phyloP scores from a whole-genome alignment of 75 land plant genomes.

The Gnetum montanum region DNA sequence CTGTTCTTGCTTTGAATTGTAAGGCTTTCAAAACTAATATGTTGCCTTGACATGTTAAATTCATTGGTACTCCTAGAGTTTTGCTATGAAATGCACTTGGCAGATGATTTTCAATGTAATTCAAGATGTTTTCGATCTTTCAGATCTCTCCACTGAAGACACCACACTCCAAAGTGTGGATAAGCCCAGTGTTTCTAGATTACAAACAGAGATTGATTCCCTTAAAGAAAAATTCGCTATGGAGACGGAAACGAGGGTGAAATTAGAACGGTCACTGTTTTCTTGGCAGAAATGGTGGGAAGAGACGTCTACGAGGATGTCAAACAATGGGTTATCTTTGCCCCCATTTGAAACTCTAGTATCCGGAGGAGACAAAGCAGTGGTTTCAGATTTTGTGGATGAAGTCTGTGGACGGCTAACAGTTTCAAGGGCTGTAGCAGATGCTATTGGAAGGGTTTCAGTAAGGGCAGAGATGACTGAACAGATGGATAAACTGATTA shows the following conservation, averaged over 20 bases:
- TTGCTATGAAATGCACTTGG: background rate
- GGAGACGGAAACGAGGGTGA: slow-evolving; percentile 66
- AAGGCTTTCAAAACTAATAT: background rate
- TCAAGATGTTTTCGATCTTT: background rate
- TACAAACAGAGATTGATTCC: slow-evolving; percentile 36
- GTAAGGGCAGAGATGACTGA: slow-evolving; percentile 55
- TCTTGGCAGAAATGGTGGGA: slow-evolving; percentile 45
- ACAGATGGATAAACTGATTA: slow-evolving; percentile 47
- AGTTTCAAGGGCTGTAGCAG: slow-evolving; percentile 44
- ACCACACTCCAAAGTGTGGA: background rate
- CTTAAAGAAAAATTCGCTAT: slow-evolving; percentile 30
- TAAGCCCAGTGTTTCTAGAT: background rate
- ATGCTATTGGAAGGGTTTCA: slow-evolving; percentile 48
- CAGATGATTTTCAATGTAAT: background rate
- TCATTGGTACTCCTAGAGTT: background rate
- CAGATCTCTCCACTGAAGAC: slow-evolving; percentile 6
- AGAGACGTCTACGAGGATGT: slow-evolving; percentile 29
- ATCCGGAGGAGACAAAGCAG: background rate
- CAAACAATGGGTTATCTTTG: slow-evolving; percentile 33
- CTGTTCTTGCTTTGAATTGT: background rate
- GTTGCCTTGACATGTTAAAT: background rate
- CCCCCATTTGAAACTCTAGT: slow-evolving; percentile 11
- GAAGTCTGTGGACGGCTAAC: slow-evolving; percentile 36
- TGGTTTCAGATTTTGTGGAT: slow-evolving; percentile 17
- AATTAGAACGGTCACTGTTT: slow-evolving; percentile 55